phyloP scores from a whole-genome alignment of 2,329 filamentous ascomycete genomes.

The Alternaria alternata region DNA sequence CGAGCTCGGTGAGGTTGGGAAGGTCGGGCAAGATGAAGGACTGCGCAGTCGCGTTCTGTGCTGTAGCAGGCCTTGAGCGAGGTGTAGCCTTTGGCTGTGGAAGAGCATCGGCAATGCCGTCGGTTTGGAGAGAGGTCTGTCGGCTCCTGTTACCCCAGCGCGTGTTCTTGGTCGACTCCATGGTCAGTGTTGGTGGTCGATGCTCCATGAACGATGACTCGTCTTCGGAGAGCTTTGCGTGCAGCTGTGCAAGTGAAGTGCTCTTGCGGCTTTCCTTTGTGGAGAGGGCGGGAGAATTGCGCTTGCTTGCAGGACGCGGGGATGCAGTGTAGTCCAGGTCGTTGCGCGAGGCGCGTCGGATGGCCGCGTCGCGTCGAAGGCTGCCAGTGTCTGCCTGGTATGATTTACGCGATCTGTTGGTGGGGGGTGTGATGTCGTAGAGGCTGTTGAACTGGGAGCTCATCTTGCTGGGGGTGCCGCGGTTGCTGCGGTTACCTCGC shows the following conservation, averaged over 20 bases:
- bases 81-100: slow-evolving; percentile 31
- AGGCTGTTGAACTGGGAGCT: slow-evolving; percentile 62
- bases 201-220: slow-evolving; percentile 63
- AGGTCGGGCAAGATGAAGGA: slow-evolving; percentile 70
- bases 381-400: slow-evolving; percentile 44
- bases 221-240: slow-evolving; percentile 63
- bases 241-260: slow-evolving; percentile 64
- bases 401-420: slow-evolving; percentile 47
- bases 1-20: slow-evolving; percentile 67
- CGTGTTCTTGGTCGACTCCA: slow-evolving; percentile 57
- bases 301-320: slow-evolving; percentile 49
- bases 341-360: slow-evolving; percentile 55
- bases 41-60: slow-evolving; percentile 61
- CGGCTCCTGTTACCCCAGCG: slow-evolving; percentile 60
- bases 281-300: slow-evolving; percentile 45
- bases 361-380: slow-evolving; percentile 56
- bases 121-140: slow-evolving; percentile 53
- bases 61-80: slow-evolving; percentile 51
- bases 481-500: slow-evolving; percentile 54
- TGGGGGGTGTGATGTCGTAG: slow-evolving; percentile 58
- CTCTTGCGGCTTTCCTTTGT: slow-evolving; percentile 50
- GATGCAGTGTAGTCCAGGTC: slow-evolving; percentile 49
- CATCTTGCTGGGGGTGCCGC: slow-evolving; percentile 52
- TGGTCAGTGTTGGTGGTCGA: slow-evolving; percentile 55
- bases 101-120: slow-evolving; percentile 35